These are phyloP conservation scores for Rutstroemia sydowiana DNA, from an alignment of 2,329 filamentous ascomycete genomes.

Conservation along the genomic window DNA sequence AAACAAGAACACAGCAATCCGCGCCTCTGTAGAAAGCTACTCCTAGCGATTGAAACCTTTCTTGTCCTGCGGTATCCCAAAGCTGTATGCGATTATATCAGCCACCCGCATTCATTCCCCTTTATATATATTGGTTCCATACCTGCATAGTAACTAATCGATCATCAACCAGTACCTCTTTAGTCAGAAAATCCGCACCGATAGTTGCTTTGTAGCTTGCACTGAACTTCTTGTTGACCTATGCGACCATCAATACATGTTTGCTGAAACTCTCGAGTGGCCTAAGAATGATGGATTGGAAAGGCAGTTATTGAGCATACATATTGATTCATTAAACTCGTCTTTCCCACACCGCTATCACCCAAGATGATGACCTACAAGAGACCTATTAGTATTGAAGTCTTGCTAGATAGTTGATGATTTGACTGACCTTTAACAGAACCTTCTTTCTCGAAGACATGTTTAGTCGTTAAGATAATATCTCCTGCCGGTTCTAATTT, in stretches of 20 bases:
- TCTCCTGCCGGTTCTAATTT: neutral
- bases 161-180: slow-evolving; percentile 96
- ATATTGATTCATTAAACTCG: slow-evolving; percentile 99
- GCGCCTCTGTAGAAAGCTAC: slow-evolving; percentile 97
- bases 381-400: slow-evolving; percentile 7
- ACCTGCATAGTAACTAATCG: slow-evolving; percentile 98
- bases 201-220: slow-evolving; percentile 99
- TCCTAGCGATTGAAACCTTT: slow-evolving; percentile 93
- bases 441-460: slow-evolving; percentile 51
- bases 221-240: slow-evolving; percentile 99
- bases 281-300: neutral
- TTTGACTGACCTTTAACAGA: slow-evolving; percentile 50
- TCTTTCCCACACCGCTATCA: slow-evolving; percentile 98
- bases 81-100: slow-evolving; percentile 55
- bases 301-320: slow-evolving; percentile 47
- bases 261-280: neutral
- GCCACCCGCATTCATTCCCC: neutral
- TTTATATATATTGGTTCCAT: slow-evolving; percentile 17
- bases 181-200: slow-evolving; percentile 95
- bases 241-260: slow-evolving; percentile 16
- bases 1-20: slow-evolving; percentile 96
- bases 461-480: slow-evolving; percentile 2
- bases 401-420: neutral
- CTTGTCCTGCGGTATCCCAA: slow-evolving; percentile 96
- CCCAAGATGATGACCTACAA: slow-evolving; percentile 93